phyloP scores from a whole-genome alignment of 225 moss, liverwort and hornwort species.

The Polytrichum commune region DNA sequence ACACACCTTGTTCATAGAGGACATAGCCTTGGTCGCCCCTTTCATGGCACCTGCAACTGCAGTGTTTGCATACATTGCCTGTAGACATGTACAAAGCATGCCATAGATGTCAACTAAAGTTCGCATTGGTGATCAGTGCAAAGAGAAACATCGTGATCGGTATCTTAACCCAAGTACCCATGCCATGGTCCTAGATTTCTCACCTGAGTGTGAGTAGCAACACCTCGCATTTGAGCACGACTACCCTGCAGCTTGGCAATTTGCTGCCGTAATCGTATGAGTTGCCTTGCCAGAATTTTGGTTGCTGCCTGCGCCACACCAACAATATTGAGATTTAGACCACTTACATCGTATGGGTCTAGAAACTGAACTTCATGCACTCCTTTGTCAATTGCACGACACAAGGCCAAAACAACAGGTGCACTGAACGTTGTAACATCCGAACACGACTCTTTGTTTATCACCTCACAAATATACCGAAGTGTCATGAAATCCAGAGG shows the following conservation, averaged over 20 bases:
- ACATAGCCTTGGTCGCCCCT: conserved; percentile 58
- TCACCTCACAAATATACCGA: too few relatives aligned
- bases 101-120: background rate
- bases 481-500: background rate
- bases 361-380: too few relatives aligned
- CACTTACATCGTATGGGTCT: background rate
- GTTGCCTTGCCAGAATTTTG: conserved; percentile 59
- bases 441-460: too few relatives aligned
- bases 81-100: background rate
- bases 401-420: too few relatives aligned
- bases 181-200: background rate
- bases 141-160: too few relatives aligned
- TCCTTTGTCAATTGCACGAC: too few relatives aligned
- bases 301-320: conserved; percentile 42
- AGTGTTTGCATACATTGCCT: conserved; percentile 69
- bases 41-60: conserved; percentile 70
- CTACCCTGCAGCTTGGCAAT: conserved; percentile 63
- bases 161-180: too few relatives aligned
- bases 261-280: conserved; percentile 60
- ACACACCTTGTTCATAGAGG: conserved; percentile 60
- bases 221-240: conserved; percentile 65
- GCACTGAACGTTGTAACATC: too few relatives aligned
- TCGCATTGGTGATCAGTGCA: too few relatives aligned
- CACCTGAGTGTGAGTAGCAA: conserved; percentile 71
- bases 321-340: background rate